Base-by-base conservation (phyloP, 225 moss, liverwort and hornwort species). In the Physcomitrellopsis africana region DNA sequence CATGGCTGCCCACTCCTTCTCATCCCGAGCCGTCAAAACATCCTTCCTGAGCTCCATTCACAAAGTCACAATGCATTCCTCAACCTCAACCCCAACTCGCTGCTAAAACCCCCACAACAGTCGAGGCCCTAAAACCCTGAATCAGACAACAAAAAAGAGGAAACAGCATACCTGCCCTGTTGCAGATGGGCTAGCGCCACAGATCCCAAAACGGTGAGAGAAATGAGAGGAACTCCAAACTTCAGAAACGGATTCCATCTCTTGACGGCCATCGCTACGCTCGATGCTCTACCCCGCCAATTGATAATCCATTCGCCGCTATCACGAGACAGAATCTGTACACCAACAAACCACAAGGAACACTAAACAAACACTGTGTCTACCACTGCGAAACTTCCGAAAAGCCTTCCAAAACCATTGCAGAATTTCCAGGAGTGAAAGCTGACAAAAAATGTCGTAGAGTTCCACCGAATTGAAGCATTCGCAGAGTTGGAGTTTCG, bases 1-100 rank as follows among this genome's bases (percentile, higher is more conserved):
- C 72, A 99, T 93, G 47, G 77, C 81, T 58, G 80, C 89, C 95
- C 97, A 99, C 80, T 99, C 95, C 81, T 87, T 86, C 68, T 93
- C 93, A 68, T 99, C 99, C 19, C 94, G 86, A 11, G 92, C 94
- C 18, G 84, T 81, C 52, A 86, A 68, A 48, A 99, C 91, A 72
- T 95, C 93, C 75, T 92, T 93, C 80, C 94, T 96, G 84, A 42
- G 46, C 60, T 22, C 15, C 60, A 47, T 20, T 29, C 7, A 9
- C 6, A 46, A 66, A 12, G 16, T 9, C 66, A 48, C 70, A 77
- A 55, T 10, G 15, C 26, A 22, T 44, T 23, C 23, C 10, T 14
- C 27, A 17, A 65, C 37, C 68, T 17, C 62, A 60, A 37, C 69
- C 23, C 41, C 7, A 29, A 32, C 3, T 62, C 60, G 7, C n/a